phyloP scores from a whole-genome alignment of 768 basidiomycete genomes.

The Russula lepida region DNA sequence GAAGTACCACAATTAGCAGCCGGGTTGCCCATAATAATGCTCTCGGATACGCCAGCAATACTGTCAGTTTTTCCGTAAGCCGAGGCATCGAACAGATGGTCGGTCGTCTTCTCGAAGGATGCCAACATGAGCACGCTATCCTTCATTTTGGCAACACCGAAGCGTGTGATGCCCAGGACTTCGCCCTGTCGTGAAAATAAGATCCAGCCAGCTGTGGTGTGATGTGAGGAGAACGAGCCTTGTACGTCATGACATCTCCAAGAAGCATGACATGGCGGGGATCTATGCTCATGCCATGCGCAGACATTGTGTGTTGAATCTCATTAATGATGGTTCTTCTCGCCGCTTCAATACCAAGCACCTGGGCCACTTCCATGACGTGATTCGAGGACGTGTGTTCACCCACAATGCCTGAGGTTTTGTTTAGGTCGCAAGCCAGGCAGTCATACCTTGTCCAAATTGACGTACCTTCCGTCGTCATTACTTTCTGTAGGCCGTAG shows the following conservation, averaged over 20 bases:
- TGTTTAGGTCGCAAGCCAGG: background rate
- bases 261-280: conserved; percentile 97
- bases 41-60: conserved; percentile 96
- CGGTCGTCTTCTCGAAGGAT: conserved; percentile 98
- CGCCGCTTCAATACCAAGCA: conserved; percentile 97
- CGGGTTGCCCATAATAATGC: conserved; percentile 98
- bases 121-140: conserved; percentile 98
- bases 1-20: conserved; percentile 93
- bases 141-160: conserved; percentile 99
- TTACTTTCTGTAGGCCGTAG: conserved; percentile 92
- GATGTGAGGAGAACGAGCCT: conserved; percentile 41
- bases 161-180: conserved; percentile 95
- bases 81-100: conserved; percentile 96
- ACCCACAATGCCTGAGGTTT: conserved; percentile 71
- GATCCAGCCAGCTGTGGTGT: background rate
- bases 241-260: conserved; percentile 98
- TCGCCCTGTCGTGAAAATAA: conserved; percentile 56
- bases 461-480: conserved; percentile 83
- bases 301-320: conserved; percentile 94
- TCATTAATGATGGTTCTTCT: conserved; percentile 91
- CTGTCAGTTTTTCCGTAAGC: conserved; percentile 92
- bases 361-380: conserved; percentile 90
- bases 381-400: conserved; percentile 92
- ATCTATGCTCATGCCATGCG: conserved; percentile 97
- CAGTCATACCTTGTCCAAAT: background rate